Base-by-base conservation (phyloP, 345 rosid genomes). In the Toxicodendron radicans region DNA sequence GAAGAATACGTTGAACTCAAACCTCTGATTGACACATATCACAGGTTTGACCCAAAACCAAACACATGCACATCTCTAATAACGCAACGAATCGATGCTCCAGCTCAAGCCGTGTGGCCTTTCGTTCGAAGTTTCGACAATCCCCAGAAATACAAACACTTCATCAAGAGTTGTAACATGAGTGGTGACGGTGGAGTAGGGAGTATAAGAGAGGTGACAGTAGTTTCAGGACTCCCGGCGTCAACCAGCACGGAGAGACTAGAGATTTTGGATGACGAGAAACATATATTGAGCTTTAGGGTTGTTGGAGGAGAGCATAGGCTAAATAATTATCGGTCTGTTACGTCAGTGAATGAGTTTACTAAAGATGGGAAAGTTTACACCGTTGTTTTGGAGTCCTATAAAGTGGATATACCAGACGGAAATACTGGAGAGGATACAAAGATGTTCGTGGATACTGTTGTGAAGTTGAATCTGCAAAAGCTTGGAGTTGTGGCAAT, bases 271-370 rank as follows among this genome's bases (percentile, higher is more conserved):
- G 92, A 93, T 63, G 95, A 93, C 0, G 84, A 88, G 33, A 79
- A 82, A 52, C 97, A 86, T 20, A 71, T 91, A 23, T 49, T 93
- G 18, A 93, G 98, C 86, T 93, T 93, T 45, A 84, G 84, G 62
- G 98, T 91, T 0, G 88, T 93, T 1, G 98, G 98, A 0, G 98
- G 98, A 0, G 95, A 91, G 73, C 97, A 93, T 64, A 73, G 98
- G 75, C 89, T 93, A 17, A 82, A 84, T 1, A 90, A 93, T 72
- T 93, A 93, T 73, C 79, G 81, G 59, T 86, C 98, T 0, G 97
- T 93, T 21, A 93, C 95, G 0, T 90, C 97, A 8, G 92, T 91
- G 1, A 90, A 90, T 65, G 95, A 90, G 84, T 88, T 93, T 73
- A 51, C 52, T 8, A 60, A 59, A 9, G 87, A 66, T n/a, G 83